Evolutionary conservation across 2,329 filamentous ascomycete species (phyloP).

Genomic region (Diaporthe sp.): DNA sequence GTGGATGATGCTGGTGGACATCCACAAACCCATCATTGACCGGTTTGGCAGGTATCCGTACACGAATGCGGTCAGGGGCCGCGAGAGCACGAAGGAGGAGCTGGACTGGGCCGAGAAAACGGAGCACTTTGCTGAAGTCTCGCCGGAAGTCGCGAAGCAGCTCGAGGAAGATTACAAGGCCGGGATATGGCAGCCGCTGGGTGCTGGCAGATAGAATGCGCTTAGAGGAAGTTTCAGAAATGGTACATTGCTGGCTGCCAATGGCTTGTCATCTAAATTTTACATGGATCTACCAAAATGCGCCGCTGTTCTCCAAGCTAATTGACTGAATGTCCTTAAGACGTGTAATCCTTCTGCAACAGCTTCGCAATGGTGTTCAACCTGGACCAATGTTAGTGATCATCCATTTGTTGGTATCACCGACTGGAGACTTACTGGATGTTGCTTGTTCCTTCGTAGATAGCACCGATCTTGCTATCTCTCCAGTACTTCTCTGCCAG

Average conservation of each 20-base stretch:
- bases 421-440: conserved; percentile 67
- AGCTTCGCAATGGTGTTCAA: conserved; percentile 75
- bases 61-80: conserved; percentile 44
- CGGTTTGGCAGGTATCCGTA: conserved; percentile 49
- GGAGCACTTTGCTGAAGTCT: conserved; percentile 41
- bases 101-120: conserved; percentile 44
- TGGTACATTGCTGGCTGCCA: conserved; percentile 22
- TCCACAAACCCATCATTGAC: conserved; percentile 48
- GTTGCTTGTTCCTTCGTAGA: conserved; percentile 93
- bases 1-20: conserved; percentile 47
- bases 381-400: conserved; percentile 52
- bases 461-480: conserved; percentile 98
- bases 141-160: conserved; percentile 40
- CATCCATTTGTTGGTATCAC: not conserved
- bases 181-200: conserved; percentile 45
- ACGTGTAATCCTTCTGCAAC: conserved; percentile 73
- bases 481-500: conserved; percentile 98
- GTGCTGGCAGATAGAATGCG: conserved; percentile 19
- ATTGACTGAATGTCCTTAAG: conserved; percentile 42
- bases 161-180: conserved; percentile 42
- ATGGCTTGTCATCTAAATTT: conserved; percentile 20
- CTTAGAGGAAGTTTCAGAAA: too few species aligned
- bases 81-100: conserved; percentile 46
- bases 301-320: not conserved
- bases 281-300: conserved; percentile 10